Base-by-base conservation (phyloP, 2,329 filamentous ascomycete species). In the Colletotrichum kahawae region DNA sequence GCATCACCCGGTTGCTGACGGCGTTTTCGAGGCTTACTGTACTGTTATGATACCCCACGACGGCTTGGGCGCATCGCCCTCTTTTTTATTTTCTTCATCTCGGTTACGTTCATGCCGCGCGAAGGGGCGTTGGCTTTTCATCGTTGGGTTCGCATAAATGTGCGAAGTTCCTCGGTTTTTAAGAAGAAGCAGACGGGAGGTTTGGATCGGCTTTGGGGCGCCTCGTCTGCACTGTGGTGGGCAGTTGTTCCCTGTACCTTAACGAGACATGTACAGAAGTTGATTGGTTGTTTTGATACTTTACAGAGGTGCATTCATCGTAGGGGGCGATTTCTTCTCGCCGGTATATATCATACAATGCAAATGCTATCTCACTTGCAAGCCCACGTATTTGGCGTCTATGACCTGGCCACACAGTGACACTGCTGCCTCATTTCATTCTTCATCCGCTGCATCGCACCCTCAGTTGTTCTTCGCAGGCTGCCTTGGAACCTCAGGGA, bases 401-500 rank as follows among this genome's bases (percentile, higher is more conserved):
- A 10, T 7, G 54, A n/a, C 27, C 6, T 43, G 18, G 24, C 29
- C 38, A 18, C 13, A 21, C 43, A 33, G 7, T 43, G 24, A 43
- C 21, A 13, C 59, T 16, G 18, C 38, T 24, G 63, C 70, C 60
- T 67, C 48, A 71, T n/a, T 64, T 43, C 31, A 29, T n/a, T 36
- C 21, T 10, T 27, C 21, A n/a, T 56, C 36, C 36, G 24, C 4
- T 29, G 13, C 29, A 7, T 33, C 7, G 7, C 34, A 21, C 9
- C 14, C 31, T 70, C 21, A 84, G 75, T 82, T 84, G 36, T 81
- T 75, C 59, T 85, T 83, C 51, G 85, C 81, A n/a, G 87, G 84
- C 75, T 89, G 86, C 65, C 85, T 84, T 63, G 95, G 93, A 67
- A 90, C 88, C 82, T 95, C 94, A 33, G 97, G 97, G 48, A 98